Percentiles rank a stretch among this genome's conserved stretches.
Conservation (phyloP, 1,284 basidiomycete genomes). For the Sanghuangporus sanghuang region DNA sequence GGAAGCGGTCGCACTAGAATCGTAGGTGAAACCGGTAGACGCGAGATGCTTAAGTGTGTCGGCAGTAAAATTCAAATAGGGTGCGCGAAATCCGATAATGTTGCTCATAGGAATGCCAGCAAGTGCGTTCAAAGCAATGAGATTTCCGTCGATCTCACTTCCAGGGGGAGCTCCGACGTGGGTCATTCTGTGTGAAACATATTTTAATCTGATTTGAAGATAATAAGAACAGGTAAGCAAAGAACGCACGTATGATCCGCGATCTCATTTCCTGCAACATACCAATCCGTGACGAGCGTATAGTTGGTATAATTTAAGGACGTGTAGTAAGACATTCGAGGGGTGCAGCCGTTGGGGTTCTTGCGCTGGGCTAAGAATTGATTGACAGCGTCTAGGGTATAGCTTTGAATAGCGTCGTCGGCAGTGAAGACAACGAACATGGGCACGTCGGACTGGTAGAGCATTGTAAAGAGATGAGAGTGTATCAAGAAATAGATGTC, state of each 20-base stretch:
- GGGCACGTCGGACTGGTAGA: slow-evolving; percentile 52
- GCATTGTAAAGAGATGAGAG: neutral
- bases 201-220: neutral
- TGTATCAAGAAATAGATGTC: neutral
- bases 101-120: slow-evolving; percentile 71
- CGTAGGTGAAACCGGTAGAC: slow-evolving; percentile 66
- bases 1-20: slow-evolving; percentile 61
- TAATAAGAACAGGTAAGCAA: slow-evolving; percentile 13
- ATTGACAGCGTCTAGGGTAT: slow-evolving; percentile 66
- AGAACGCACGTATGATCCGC: slow-evolving; percentile 74
- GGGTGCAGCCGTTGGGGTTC: slow-evolving; percentile 79
- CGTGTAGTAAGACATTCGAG: slow-evolving; percentile 73
- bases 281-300: slow-evolving; percentile 81
- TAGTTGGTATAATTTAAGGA: slow-evolving; percentile 76
- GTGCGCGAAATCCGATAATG: slow-evolving; percentile 75
- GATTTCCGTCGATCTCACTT: slow-evolving; percentile 73
- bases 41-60: slow-evolving; percentile 58
- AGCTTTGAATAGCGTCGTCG: slow-evolving; percentile 70
- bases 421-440: slow-evolving; percentile 71
- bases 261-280: slow-evolving; percentile 80
- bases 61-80: slow-evolving; percentile 65
- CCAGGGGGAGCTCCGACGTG: slow-evolving; percentile 62
- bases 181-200: slow-evolving; percentile 54
- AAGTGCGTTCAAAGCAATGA: slow-evolving; percentile 75
- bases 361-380: slow-evolving; percentile 72